phyloP scores from a whole-genome alignment of 2,329 filamentous ascomycete species.

The Fusarium udum region DNA sequence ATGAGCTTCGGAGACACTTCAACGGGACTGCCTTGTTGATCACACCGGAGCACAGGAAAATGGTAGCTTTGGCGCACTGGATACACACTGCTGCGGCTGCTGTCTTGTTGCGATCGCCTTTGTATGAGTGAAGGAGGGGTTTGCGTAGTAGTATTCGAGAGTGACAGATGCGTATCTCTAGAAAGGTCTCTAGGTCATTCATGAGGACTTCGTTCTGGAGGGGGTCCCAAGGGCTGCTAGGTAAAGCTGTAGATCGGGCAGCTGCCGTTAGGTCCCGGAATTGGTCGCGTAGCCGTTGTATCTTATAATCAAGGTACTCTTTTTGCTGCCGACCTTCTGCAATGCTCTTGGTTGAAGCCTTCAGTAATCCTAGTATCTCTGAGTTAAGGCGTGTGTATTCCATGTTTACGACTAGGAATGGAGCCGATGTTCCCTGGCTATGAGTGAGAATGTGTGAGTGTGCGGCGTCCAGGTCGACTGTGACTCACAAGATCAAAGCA shows the following conservation, averaged over 20 bases:
- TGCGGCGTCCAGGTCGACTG: fast-evolving
- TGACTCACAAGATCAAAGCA: neutral
- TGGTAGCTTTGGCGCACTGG: neutral
- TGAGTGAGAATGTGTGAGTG: neutral
- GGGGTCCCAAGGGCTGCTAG: neutral
- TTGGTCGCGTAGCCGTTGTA: neutral
- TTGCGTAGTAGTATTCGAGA: neutral
- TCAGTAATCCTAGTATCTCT: neutral
- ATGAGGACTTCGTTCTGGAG: neutral
- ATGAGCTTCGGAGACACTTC: neutral
- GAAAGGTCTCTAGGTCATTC: neutral
- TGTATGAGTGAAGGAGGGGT: neutral
- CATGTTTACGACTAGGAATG: neutral
- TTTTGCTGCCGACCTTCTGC: neutral
- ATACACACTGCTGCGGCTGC: neutral
- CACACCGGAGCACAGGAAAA: neutral
- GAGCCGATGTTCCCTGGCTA: neutral
- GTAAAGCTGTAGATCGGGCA: fast-evolving
- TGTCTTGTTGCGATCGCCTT: neutral
- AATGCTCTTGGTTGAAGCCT: neutral
- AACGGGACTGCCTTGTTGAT: neutral
- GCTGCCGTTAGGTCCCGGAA: neutral
- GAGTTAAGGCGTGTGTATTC: neutral
- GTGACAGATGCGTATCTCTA: neutral
- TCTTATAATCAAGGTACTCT: neutral